Evolutionary conservation across 805 yeast genomes (phyloP), one percentile per base, ranked within the genome.

Genomic region (Yarrowia sp.): DNA sequence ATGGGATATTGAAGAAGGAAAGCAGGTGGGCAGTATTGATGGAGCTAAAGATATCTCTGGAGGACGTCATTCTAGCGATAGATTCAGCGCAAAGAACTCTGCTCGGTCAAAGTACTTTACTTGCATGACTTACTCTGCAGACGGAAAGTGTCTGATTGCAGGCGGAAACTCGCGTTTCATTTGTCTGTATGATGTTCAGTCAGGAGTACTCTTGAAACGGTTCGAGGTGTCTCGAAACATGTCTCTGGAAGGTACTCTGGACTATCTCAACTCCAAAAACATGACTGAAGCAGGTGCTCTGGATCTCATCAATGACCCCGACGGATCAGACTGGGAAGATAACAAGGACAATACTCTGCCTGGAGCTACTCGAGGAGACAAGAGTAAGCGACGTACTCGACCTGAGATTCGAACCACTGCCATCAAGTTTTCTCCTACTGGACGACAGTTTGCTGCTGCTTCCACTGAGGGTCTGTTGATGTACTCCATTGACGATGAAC

Each of bases 91-190:
- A 17, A 83, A 85, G 64, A 92, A 90, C 72, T 86, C 97, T 2
- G 85, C 89, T 28, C 82, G 98, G 70, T 87, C 97, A 9, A 90
- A 89, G 75, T 85, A 84, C 75, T 92, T 95, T 77, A 86, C 91
- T 1, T 84, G 93, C 1, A 82, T 95, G 33, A 81, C 86, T 66
- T 95, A 90, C 77, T 88, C 96, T 69, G 88, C 92, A 71, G 99
- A 95, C 78, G 99, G 99, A 0, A 79, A 84, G 65, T 85, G 90
- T 32, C 79, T 95, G 43, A 85, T 92, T 57, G 98, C 97, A 10
- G 99, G 92, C 35, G 99, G 99, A 68, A 90, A 90, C 76, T 89
- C 92, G 73, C 90, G 91, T 72, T 88, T 92, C 57, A 87, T 95
- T 44, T 93, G 98, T 75, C 80, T 95, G 66, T 95, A 95, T 76